These are phyloP conservation scores for Pseudotulostoma volvatum DNA, from an alignment of 495 filamentous ascomycete genomes.

Conservation along the genomic window DNA sequence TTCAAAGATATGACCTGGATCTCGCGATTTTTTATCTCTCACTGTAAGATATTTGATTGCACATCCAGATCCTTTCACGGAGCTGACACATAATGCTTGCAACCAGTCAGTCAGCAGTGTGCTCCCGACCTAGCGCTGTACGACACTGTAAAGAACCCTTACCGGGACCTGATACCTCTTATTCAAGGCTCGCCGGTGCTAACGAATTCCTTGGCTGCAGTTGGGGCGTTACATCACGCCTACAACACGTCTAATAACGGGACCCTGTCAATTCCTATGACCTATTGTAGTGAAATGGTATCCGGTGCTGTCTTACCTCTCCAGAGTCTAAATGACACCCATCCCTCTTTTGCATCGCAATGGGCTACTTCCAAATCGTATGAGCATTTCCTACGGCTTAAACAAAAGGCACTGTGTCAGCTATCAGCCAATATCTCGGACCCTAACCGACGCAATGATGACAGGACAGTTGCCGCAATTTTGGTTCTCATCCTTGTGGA, in stretches of 20 bases:
- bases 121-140: conserved; percentile 24
- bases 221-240: conserved; percentile 28
- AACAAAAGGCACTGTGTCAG: conserved; percentile 27
- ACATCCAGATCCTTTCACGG: too few species aligned
- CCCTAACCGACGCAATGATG: conserved; percentile 23
- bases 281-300: conserved; percentile 1
- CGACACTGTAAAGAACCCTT: conserved; percentile 24
- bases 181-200: conserved; percentile 26
- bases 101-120: conserved; percentile 21
- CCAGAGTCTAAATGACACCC: conserved; percentile 16
- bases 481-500: conserved; percentile 29
- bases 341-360: conserved; percentile 15
- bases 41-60: conserved; percentile 18
- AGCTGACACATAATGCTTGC: background rate
- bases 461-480: conserved; percentile 25
- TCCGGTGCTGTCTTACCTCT: conserved; percentile 9
- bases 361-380: conserved; percentile 19
- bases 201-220: conserved; percentile 21
- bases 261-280: background rate
- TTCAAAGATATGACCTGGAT: conserved; percentile 22
- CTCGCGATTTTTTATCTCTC: conserved; percentile 24
- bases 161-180: conserved; percentile 22
- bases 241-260: conserved; percentile 16
- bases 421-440: conserved; percentile 22
- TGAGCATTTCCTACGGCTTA: conserved; percentile 26